These are phyloP conservation scores for Talaromyces sp. DNA, from an alignment of 2,329 filamentous ascomycete genomes.

Conservation along the genomic window DNA sequence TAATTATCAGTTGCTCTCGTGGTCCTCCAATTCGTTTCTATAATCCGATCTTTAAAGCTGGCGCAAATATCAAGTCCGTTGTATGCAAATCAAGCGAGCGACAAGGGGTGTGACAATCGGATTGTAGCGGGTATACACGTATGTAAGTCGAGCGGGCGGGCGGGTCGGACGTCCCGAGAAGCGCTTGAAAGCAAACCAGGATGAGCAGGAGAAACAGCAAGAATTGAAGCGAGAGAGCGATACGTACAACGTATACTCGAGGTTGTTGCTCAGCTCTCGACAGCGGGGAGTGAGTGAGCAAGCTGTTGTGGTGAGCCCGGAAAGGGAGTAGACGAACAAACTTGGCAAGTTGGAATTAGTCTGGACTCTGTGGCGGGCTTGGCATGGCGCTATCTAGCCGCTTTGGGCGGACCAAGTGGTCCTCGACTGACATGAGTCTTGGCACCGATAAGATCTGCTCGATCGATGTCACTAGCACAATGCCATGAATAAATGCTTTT, in stretches of 20 bases:
- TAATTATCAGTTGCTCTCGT: neutral
- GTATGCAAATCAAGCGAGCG: conserved; percentile 5
- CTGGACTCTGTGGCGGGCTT: neutral
- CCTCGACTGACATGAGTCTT: neutral
- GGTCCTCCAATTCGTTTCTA: neutral
- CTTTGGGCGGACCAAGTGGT: neutral
- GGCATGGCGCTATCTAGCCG: conserved; percentile 49
- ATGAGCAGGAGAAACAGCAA: neutral
- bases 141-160: neutral
- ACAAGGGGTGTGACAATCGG: conserved; percentile 4
- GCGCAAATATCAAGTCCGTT: neutral
- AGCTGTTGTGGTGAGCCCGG: neutral
- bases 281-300: neutral
- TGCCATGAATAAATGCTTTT: neutral
- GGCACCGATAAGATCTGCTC: conserved; percentile 1
- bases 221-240: neutral
- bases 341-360: neutral
- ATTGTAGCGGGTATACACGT: conserved; percentile 4
- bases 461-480: neutral
- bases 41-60: neutral
- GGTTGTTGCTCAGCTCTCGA: neutral
- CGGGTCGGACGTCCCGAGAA: neutral
- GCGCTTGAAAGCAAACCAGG: neutral
- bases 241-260: conserved; percentile 3
- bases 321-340: neutral